Conservation (phyloP, 108 stramenopile species). For the Nitzschia sp. region DNA sequence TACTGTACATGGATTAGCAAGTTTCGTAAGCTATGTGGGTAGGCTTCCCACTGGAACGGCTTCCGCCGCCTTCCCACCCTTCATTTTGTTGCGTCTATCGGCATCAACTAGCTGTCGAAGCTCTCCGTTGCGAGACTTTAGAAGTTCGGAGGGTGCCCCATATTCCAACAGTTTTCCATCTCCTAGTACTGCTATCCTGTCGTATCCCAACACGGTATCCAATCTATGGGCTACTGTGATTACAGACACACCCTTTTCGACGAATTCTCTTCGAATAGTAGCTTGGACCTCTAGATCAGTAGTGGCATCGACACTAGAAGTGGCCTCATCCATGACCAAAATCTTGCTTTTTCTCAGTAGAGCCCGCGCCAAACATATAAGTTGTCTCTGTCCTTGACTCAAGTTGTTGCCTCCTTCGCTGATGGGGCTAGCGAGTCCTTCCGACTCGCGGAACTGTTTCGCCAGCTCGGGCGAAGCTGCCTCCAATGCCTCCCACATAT, state of each 20-base stretch:
- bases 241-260: slow-evolving; percentile 79
- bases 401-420: slow-evolving; percentile 89
- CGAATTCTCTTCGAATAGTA: slow-evolving; percentile 74
- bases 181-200: slow-evolving; percentile 90
- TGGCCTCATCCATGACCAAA: slow-evolving; percentile 89
- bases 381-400: slow-evolving; percentile 86
- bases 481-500: slow-evolving; percentile 77
- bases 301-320: slow-evolving; percentile 67
- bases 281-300: slow-evolving; percentile 78
- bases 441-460: slow-evolving; percentile 40
- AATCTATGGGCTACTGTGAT: slow-evolving; percentile 91
- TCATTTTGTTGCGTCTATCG: slow-evolving; percentile 47
- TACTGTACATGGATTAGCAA: no score
- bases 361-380: slow-evolving; percentile 92
- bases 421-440: slow-evolving; percentile 55
- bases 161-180: slow-evolving; percentile 80
- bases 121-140: slow-evolving; percentile 48
- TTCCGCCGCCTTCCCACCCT: slow-evolving; percentile 28
- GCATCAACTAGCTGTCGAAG: slow-evolving; percentile 56
- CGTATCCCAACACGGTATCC: slow-evolving; percentile 89
- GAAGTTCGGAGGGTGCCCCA: slow-evolving; percentile 58
- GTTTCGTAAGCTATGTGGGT: background rate
- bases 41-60: background rate
- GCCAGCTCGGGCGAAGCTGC: slow-evolving; percentile 71
- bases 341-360: slow-evolving; percentile 77